Evolutionary conservation across 257 asterid genomes (phyloP).

Genomic region (Solanum rostratum): DNA sequence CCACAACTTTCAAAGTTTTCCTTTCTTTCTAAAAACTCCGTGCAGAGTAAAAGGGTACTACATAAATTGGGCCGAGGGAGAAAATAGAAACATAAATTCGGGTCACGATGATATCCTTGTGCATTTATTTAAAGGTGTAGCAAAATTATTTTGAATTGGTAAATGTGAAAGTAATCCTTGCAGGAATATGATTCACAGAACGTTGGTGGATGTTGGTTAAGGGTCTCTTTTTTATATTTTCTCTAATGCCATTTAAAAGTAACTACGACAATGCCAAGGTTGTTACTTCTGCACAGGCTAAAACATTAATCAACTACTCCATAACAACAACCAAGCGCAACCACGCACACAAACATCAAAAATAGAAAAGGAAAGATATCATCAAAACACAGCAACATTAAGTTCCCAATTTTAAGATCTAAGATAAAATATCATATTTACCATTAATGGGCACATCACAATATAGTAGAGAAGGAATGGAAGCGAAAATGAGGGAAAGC

Average conservation of each 20-base stretch:
- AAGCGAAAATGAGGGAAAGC: neutral
- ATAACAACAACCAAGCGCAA: neutral
- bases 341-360: neutral
- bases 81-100: neutral
- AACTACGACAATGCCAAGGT: neutral
- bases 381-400: neutral
- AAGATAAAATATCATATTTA: neutral
- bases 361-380: neutral
- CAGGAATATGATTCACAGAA: neutral
- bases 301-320: neutral
- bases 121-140: neutral
- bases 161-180: neutral
- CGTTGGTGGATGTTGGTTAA: neutral
- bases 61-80: neutral
- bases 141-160: neutral
- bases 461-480: neutral
- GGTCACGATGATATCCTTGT: neutral
- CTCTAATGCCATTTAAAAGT: neutral
- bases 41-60: neutral
- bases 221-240: neutral
- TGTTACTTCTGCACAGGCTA: neutral
- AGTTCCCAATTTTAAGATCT: neutral
- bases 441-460: neutral
- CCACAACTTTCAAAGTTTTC: neutral
- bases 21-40: neutral